Evolutionary conservation across 2,329 filamentous ascomycete species (phyloP), one percentile per base, ranked within the genome.

Genomic region (Hymenoscyphus repandus): DNA sequence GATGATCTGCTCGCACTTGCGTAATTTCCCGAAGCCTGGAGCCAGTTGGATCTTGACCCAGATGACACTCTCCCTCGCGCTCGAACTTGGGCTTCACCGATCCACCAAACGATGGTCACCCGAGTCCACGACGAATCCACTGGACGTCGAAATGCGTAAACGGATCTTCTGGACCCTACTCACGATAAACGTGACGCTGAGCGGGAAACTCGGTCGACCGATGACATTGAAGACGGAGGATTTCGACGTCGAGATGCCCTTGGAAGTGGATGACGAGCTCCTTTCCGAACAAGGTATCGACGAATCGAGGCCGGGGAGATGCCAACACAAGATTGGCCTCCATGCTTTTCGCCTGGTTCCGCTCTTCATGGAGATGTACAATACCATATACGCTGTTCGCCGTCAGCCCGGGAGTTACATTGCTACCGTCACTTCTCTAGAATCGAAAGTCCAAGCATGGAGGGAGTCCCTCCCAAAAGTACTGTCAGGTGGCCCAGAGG

Each of bases 1-100:
- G 10, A 71, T 93, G 69, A 80, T 95, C 15, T 83, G 82, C 52
- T 70, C 80, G 2, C 86, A 92, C 64, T 78, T 88, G 3, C 82
- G 89, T 52, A 83, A 82, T 45, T 90, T 93, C 52, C 86, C 88
- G 30, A 90, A 91, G 60, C 87, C 89, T 1, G 87, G 86, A 11
- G 82, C 85, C 38, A 86, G 85, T 48, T 85, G 83, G 69, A 77
- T 86, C 58, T 74, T 91, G 53, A 78, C 78, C 31, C 80, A 79
- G 47, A 74, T 80, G 42, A 79, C 86, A 1, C 72, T 91, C 39
- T 75, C 81, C 5, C 72, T 86, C 30, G 87, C 87, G 9, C 76
- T 92, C 33, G 88, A 93, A 60, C 70, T 90, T 36, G 85, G 88
- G 15, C 72, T 93, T 34, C 87, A 95, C 65, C 78, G 88, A 37